phyloP scores from a whole-genome alignment of 192 early-diverging fungal species.

The Backusella macrospora region DNA sequence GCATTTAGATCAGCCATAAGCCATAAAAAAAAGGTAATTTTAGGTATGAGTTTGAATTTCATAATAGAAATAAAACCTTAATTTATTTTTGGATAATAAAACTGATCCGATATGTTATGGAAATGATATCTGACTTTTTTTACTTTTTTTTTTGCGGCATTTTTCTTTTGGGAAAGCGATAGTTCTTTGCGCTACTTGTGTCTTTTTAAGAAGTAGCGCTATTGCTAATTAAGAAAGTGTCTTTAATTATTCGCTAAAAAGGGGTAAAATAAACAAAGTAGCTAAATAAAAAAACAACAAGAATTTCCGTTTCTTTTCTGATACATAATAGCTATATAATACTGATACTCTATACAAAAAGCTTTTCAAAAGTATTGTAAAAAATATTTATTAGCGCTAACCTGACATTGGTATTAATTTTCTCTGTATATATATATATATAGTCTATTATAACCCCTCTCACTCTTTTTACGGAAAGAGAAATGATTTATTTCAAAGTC shows the following conservation, averaged over 20 bases:
- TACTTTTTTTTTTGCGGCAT: background rate
- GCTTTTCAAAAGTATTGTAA: too few species aligned
- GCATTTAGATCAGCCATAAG: too few species aligned
- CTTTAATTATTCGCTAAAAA: background rate
- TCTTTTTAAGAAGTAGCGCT: conserved; percentile 7
- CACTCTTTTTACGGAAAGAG: background rate
- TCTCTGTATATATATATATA: background rate
- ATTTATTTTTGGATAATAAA: too few species aligned
- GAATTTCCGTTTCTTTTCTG: too few species aligned
- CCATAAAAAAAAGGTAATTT: too few species aligned
- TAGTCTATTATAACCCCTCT: background rate
- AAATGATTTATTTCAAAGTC: too few species aligned
- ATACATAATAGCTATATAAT: too few species aligned
- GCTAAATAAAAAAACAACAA: background rate
- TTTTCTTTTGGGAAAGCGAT: conserved; percentile 2
- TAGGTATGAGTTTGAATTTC: too few species aligned
- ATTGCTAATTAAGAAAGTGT: background rate
- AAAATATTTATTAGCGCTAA: background rate
- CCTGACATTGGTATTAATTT: background rate
- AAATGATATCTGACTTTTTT: background rate
- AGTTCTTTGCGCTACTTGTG: background rate
- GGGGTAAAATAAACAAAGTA: conserved; percentile 6
- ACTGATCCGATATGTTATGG: too few species aligned
- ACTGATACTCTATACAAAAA: too few species aligned
- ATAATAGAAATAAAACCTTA: background rate